A percentile compares a stretch with the other conserved stretches of the same genome.
phyloP scores from a whole-genome alignment of 768 basidiomycete genomes.

The Kwoniella mangroviensis region DNA sequence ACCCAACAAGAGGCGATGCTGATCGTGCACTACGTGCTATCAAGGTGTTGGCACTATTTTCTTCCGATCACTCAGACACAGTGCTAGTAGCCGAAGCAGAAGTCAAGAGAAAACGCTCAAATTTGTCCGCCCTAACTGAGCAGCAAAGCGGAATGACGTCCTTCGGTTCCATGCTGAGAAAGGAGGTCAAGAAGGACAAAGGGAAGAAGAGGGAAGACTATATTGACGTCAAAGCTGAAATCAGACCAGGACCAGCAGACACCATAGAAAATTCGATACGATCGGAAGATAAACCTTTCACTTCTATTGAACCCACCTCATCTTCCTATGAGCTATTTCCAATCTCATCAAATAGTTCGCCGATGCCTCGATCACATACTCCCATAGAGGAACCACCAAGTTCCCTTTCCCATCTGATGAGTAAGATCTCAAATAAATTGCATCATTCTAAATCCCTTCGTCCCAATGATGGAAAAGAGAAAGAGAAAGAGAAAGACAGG shows the following conservation, averaged over 20 bases:
- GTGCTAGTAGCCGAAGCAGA: background rate
- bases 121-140: background rate
- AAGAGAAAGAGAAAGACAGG: background rate
- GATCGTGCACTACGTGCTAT: background rate
- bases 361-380: background rate
- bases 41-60: conserved; percentile 2
- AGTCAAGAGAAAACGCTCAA: background rate
- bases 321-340: background rate
- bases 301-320: background rate
- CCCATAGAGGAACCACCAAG: conserved; percentile 1
- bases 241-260: background rate
- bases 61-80: background rate
- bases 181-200: background rate
- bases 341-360: background rate
- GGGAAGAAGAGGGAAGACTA: background rate
- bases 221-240: background rate
- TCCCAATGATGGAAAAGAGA: background rate
- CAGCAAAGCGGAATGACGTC: background rate
- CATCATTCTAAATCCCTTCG: background rate
- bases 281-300: background rate
- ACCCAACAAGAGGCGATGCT: background rate
- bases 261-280: background rate
- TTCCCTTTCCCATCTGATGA: conserved; percentile 2
- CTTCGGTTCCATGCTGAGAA: background rate
- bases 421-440: conserved; percentile 12